A percentile compares a stretch with the other conserved stretches of the same genome.
Evolutionary conservation across 805 yeast genomes (phyloP).

Genomic region (Suhomyces prunicola): DNA sequence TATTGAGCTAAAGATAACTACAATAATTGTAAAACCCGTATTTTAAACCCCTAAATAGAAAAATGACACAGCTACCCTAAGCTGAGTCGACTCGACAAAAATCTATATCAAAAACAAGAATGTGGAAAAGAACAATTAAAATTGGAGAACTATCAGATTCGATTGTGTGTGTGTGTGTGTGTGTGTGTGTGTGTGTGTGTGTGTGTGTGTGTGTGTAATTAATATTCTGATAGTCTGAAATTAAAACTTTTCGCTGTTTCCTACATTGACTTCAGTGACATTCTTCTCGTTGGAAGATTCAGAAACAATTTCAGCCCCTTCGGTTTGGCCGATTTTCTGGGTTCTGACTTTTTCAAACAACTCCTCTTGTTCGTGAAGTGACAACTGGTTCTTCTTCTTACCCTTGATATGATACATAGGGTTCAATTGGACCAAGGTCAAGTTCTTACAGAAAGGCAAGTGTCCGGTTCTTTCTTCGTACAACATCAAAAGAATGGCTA

Average conservation of each 20-base stretch:
- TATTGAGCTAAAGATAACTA: background rate
- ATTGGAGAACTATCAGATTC: background rate
- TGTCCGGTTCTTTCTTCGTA: conserved; percentile 84
- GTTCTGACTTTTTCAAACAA: conserved; percentile 30
- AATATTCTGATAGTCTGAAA: background rate
- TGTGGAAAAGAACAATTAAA: background rate
- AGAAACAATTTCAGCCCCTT: background rate
- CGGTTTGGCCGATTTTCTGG: background rate
- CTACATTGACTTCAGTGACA: background rate
- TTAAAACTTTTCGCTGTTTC: background rate
- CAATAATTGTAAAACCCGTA: background rate
- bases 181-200: background rate
- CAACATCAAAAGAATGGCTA: conserved; percentile 56
- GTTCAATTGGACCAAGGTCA: conserved; percentile 30
- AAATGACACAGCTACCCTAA: background rate
- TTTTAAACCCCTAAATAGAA: background rate
- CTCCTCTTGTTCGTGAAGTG: conserved; percentile 30
- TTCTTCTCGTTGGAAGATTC: conserved; percentile 5
- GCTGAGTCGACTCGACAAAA: background rate
- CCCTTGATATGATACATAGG: conserved; percentile 35
- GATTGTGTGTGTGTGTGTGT: background rate
- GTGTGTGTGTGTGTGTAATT: background rate
- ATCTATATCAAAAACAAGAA: background rate
- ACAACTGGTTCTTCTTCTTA: conserved; percentile 32
- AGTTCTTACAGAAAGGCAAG: conserved; percentile 60